phyloP scores from a whole-genome alignment of 2,329 filamentous ascomycete genomes.

The Cordyceps fumosorosea region DNA sequence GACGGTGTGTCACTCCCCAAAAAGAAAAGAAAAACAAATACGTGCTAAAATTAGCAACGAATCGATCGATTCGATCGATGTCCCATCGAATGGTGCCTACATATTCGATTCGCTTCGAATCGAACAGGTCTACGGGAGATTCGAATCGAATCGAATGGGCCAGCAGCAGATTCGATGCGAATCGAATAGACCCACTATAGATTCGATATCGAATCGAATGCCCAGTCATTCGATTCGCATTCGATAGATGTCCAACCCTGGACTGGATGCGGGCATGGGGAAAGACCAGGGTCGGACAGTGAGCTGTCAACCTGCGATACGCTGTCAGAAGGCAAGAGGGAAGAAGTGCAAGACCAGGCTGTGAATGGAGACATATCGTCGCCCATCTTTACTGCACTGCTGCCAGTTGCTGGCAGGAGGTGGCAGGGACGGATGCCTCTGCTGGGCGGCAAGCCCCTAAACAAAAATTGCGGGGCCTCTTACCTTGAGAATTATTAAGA shows the following conservation, averaged over 20 bases:
- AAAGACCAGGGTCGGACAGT: neutral
- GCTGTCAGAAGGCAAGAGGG: neutral
- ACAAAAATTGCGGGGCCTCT: too few species aligned
- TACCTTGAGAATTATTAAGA: too few species aligned
- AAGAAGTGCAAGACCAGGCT: neutral
- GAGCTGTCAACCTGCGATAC: neutral
- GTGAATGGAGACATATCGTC: neutral
- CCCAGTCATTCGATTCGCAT: too few species aligned
- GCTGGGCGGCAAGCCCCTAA: too few species aligned
- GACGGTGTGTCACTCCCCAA: too few species aligned
- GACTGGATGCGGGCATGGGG: neutral
- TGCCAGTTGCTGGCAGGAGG: neutral
- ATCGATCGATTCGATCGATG: neutral
- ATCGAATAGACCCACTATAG: too few species aligned
- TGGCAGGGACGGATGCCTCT: neutral
- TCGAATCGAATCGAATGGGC: neutral
- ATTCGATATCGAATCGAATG: too few species aligned
- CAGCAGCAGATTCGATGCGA: too few species aligned
- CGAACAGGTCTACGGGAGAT: neutral
- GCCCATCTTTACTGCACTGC: neutral
- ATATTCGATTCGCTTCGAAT: neutral
- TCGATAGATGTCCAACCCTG: too few species aligned
- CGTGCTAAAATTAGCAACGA: neutral
- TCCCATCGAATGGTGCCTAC: neutral
- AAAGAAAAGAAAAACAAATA: neutral